Conservation (phyloP, 768 basidiomycete species). For the Trametes cubensis region DNA sequence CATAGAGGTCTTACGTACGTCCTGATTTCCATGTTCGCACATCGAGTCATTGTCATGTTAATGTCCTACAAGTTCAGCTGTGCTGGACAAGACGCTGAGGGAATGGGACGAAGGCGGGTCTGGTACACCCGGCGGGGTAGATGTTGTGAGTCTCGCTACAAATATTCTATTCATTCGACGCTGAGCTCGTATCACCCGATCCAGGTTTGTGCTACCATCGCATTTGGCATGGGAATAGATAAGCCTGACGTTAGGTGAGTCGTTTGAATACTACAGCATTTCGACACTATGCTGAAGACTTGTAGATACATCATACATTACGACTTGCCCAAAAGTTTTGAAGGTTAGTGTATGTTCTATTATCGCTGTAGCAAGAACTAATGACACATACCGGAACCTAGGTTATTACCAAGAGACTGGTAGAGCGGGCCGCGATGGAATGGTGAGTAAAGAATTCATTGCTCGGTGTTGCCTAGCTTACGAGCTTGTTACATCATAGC, state of each 20-base stretch:
- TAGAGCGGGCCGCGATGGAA: constrained; percentile 80
- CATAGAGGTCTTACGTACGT: constrained; percentile 67
- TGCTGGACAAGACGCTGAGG: constrained; percentile 53
- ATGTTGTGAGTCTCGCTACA: constrained; percentile 59
- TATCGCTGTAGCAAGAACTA: background rate
- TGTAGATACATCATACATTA: constrained; percentile 76
- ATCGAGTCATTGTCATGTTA: no score
- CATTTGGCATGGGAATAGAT: constrained; percentile 88
- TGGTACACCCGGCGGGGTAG: constrained; percentile 52
- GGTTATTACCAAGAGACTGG: constrained; percentile 91
- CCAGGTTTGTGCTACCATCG: constrained; percentile 78
- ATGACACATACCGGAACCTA: constrained; percentile 28
- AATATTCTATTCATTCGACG: background rate
- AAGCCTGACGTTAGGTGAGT: constrained; percentile 72
- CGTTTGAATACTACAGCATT: background rate
- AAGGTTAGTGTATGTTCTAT: constrained; percentile 49
- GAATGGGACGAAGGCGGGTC: constrained; percentile 61
- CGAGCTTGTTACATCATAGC: constrained; percentile 41
- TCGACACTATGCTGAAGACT: background rate
- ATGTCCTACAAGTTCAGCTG: constrained; percentile 28
- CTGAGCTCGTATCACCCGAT: background rate
- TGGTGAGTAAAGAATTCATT: constrained; percentile 42
- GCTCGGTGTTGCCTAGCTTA: background rate
- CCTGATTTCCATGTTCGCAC: background rate
- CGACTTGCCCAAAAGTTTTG: constrained; percentile 81